phyloP scores from a whole-genome alignment of 148 eudicot species.

The Vaccinium myrtillus region DNA sequence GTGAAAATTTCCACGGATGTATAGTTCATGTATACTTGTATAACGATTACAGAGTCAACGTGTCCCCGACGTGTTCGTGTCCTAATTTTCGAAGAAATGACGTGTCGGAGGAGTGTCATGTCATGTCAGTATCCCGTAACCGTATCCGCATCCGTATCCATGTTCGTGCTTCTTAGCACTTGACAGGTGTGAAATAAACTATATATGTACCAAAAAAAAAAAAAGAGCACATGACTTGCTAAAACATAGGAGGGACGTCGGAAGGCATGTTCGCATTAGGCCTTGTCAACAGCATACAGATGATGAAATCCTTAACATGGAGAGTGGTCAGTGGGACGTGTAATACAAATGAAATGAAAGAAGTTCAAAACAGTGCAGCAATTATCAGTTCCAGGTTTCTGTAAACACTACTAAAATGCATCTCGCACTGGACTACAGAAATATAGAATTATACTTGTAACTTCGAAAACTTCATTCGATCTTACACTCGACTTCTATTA shows the following conservation, averaged over 20 bases:
- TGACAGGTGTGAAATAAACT: no score
- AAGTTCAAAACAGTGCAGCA: neutral
- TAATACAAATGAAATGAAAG: neutral
- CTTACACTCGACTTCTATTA: neutral
- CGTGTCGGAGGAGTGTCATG: no score
- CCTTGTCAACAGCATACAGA: neutral
- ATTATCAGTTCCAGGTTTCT: neutral
- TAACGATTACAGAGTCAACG: no score
- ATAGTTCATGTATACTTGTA: no score
- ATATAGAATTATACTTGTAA: neutral
- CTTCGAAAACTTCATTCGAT: neutral
- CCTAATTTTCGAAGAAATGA: no score
- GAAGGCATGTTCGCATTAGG: neutral
- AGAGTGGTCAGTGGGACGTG: neutral
- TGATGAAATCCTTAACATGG: neutral
- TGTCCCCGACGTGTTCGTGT: no score
- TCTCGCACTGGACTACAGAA: no score
- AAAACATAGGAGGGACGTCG: neutral
- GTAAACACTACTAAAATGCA: neutral
- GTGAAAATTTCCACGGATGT: no score
- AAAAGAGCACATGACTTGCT: neutral
- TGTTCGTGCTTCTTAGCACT: no score
- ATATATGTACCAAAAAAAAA: neutral
- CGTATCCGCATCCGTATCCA: no score
- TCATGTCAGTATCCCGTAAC: no score